Evolutionary conservation across 148 eudicot species (phyloP).

Genomic region (Dianthus caryophyllus): DNA sequence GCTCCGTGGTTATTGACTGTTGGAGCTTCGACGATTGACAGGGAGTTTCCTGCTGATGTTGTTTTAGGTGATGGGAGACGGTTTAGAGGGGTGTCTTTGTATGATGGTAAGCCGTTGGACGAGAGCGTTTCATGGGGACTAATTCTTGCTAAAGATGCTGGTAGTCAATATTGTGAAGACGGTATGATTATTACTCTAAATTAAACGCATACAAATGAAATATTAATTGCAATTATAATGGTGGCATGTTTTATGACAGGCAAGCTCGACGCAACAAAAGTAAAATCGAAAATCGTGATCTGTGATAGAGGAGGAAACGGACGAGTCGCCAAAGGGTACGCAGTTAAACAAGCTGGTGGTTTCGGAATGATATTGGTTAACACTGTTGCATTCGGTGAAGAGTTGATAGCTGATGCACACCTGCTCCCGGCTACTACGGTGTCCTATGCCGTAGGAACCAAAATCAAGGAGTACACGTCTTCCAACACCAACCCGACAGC

Average conservation of each 20-base stretch:
- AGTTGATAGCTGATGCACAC: conserved; percentile 76
- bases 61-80: conserved; percentile 66
- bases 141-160: conserved; percentile 56
- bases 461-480: conserved; percentile 46
- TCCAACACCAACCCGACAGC: conserved; percentile 64
- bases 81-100: conserved; percentile 65
- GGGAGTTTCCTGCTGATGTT: conserved; percentile 83
- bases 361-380: conserved; percentile 69
- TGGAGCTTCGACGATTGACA: conserved; percentile 87
- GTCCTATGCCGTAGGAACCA: conserved; percentile 51
- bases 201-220: too few relatives aligned
- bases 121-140: conserved; percentile 31
- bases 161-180: conserved; percentile 52
- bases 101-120: conserved; percentile 44
- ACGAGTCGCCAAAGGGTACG: conserved; percentile 73
- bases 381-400: conserved; percentile 67
- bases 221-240: too few relatives aligned
- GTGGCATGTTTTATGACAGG: conserved; percentile 26
- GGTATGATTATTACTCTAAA: conserved; percentile 5
- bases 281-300: conserved; percentile 62
- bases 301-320: conserved; percentile 84
- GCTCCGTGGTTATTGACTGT: conserved; percentile 97
- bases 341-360: conserved; percentile 76
- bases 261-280: conserved; percentile 49
- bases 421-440: conserved; percentile 81